Base-by-base conservation (phyloP, 73 alveolate species). In the Uronychia binucleata region DNA sequence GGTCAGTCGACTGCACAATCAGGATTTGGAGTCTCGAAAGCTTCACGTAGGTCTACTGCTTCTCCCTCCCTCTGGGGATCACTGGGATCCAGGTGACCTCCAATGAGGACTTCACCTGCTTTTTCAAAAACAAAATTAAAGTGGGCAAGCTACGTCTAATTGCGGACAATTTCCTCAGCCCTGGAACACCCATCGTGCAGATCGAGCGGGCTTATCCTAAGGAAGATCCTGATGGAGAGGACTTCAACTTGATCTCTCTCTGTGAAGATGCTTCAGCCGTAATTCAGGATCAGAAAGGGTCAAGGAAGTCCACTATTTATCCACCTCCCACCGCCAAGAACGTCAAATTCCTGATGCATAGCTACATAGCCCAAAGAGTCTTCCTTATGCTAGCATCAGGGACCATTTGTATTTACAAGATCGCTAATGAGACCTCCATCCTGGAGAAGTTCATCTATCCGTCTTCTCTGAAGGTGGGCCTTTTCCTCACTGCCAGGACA, bases 311-410 rank as follows among this genome's bases (percentile, higher is more conserved):
- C 19, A 85, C 91, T 11, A 85, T 85, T 29, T 85, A 85, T 77
- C 91, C 91, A 28, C 91, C 91, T 1, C 91, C 91, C 1, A 77
- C 86, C 1, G 91, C 91, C 30, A 85, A 85, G 74, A 84, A 85
- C 26, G 91, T 85, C 33, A 85, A 33, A 81, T 76, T 77, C 46
- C 28, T 85, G 27, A 30, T 58, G 31, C 77, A 77, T 31, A 33
- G 91, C 81, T 33, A 33, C 82, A 28, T 28, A 11, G 30, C 77
- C 5, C 46, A 77, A 31, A 33, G 91, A 34, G 77, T 85, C 82
- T 85, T 85, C 34, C 33, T 85, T 28, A 77, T 85, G 28, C 81
- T 85, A 0, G 75, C 81, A 1, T 67, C 86, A 14, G 91, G 91
- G 1, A 85, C 91, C 34, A 35, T 85, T 13, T 85, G 91, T 77